Conservation (phyloP, 2,329 filamentous ascomycete species). For the Cladophialophora bantiana region DNA sequence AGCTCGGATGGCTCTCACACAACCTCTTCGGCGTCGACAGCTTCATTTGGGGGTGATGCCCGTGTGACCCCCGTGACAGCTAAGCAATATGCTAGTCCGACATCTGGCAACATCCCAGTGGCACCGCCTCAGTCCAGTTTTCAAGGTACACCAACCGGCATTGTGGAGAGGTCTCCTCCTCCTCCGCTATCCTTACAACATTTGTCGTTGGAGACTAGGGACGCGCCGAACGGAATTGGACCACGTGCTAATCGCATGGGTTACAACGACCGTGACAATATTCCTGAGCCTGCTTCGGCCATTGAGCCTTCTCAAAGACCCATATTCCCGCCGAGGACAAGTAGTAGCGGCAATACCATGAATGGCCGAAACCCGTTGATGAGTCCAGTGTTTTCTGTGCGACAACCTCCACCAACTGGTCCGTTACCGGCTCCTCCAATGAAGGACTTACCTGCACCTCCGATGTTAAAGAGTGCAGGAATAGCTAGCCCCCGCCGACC, state of each 20-base stretch:
- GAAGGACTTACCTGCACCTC: slow-evolving; percentile 38
- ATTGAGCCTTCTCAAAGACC: slow-evolving; percentile 49
- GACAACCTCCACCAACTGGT: slow-evolving; percentile 64
- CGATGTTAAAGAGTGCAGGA: slow-evolving; percentile 30
- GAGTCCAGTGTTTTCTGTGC: slow-evolving; percentile 70
- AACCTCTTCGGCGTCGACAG: slow-evolving; percentile 38
- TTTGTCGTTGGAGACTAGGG: slow-evolving; percentile 51
- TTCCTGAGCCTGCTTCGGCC: slow-evolving; percentile 48
- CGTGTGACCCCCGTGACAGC: slow-evolving; percentile 38
- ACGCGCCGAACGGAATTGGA: slow-evolving; percentile 44
- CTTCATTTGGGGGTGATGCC: slow-evolving; percentile 50
- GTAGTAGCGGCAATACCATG: slow-evolving; percentile 38
- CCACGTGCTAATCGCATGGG: slow-evolving; percentile 34
- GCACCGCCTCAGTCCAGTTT: slow-evolving; percentile 48
- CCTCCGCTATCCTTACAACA: slow-evolving; percentile 53
- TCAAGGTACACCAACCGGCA: slow-evolving; percentile 39
- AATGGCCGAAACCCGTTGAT: slow-evolving; percentile 43
- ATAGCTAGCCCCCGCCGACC: slow-evolving; percentile 35
- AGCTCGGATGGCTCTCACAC: slow-evolving; percentile 43
- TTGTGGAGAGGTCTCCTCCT: slow-evolving; percentile 44
- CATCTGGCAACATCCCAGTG: slow-evolving; percentile 75
- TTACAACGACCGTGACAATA: slow-evolving; percentile 37
- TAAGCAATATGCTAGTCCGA: slow-evolving; percentile 62
- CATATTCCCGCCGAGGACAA: slow-evolving; percentile 51
- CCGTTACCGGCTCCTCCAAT: slow-evolving; percentile 65